Conservation (phyloP, 305 asterid species). For the Fraxinus velutina region DNA sequence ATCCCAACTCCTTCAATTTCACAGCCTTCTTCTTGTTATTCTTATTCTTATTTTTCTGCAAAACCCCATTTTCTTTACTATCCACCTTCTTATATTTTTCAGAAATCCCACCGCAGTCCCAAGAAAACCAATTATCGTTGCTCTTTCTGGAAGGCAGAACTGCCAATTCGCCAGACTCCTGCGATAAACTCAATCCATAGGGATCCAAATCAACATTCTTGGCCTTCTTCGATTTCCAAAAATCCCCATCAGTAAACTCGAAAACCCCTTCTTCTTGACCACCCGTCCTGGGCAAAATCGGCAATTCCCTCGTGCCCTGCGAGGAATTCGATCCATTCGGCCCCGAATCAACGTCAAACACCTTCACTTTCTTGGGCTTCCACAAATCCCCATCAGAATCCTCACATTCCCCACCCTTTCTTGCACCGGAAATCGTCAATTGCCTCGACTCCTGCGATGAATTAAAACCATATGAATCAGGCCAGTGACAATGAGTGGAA, state of each 20-base stretch:
- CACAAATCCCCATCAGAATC: conserved; percentile 31
- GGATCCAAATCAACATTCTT: conserved; percentile 45
- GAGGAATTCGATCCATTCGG: conserved; percentile 33
- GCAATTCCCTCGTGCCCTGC: conserved; percentile 39
- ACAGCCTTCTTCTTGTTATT: conserved; percentile 38
- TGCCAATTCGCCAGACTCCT: conserved; percentile 40
- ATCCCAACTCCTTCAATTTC: conserved; percentile 37
- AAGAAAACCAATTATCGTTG: conserved; percentile 31
- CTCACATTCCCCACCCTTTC: conserved; percentile 18
- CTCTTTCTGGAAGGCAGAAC: conserved; percentile 34
- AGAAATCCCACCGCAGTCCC: conserved; percentile 29
- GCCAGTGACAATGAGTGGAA: conserved; percentile 46
- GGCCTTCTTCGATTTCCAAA: conserved; percentile 30
- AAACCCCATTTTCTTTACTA: conserved; percentile 35
- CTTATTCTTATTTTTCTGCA: conserved; percentile 46
- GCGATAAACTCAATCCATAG: conserved; percentile 41
- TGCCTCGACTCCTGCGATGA: conserved; percentile 46
- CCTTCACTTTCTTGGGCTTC: conserved; percentile 48
- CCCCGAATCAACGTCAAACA: conserved; percentile 40
- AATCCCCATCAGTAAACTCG: conserved; percentile 25
- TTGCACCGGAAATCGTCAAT: conserved; percentile 38
- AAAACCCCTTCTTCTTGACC: conserved; percentile 18
- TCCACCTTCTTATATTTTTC: conserved; percentile 31
- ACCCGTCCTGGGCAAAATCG: conserved; percentile 17
- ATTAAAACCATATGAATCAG: conserved; percentile 44